Base-by-base conservation (phyloP, 2,329 filamentous ascomycete species). In the Ophiosphaerella herpotricha region DNA sequence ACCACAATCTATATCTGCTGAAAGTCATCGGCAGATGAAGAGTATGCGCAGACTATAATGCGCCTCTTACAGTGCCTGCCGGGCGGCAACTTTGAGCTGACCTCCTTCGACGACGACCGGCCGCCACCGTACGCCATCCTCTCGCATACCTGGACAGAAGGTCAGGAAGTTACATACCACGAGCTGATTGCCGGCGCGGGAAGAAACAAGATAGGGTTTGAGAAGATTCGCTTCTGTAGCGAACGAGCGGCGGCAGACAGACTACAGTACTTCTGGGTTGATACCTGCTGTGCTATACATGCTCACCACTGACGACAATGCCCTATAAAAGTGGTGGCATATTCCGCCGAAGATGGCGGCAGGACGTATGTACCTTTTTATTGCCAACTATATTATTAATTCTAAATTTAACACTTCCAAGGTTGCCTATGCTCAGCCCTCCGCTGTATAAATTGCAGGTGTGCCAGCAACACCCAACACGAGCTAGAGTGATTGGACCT, bases 321-420 rank as follows among this genome's bases (percentile, higher is more conserved):
- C 16, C 26, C 4, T 29, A 11, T 5, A 4, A 7, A 29, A 11
- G 4, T 1, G 26, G 26, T 11, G 13, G 57, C 64, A 14, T 73
- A 68, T 40, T 71, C 46, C n/a, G 52, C 54, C 7, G 43, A 59
- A 18, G 3, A 18, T 18, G 16, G 16, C 16, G 16, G 3, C 16
- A 18, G 3, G 3, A 18, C 3, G 16, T 18, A 18, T 3, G 2
- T 18, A 18, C 2, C 16, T 18, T 18, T 18, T 18, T n/a, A n/a
- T n/a, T n/a, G n/a, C n/a, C n/a, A n/a, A n/a, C n/a, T n/a, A n/a
- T n/a, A n/a, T n/a, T n/a, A n/a, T n/a, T n/a, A n/a, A n/a, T n/a
- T n/a, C n/a, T n/a, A n/a, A n/a, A n/a, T n/a, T n/a, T n/a, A n/a
- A n/a, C n/a, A n/a, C n/a, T n/a, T n/a, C n/a, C n/a, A n/a, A n/a